Base-by-base conservation (phyloP, 2,329 filamentous ascomycete species). In the Coniella vitis region DNA sequence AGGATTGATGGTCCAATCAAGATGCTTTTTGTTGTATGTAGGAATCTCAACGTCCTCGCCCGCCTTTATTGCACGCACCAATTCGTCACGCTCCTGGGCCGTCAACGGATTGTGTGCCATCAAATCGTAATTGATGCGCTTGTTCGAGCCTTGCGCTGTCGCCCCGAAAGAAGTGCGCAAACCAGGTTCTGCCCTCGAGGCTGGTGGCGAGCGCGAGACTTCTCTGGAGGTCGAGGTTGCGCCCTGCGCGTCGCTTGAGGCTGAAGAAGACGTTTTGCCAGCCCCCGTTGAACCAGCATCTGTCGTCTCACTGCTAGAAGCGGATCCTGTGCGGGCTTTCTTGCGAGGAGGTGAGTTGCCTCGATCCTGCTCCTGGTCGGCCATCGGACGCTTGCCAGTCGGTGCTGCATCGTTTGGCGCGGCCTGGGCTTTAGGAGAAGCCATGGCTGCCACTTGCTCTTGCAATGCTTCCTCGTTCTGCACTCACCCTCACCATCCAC, bases 131-230 rank as follows among this genome's bases (percentile, higher is more conserved):
- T 41, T 4, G 14, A 20, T 29, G 16, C 9, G 19, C 32, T 8
- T 29, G 17, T 13, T 37, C 14, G 41, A 32, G 19, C 31, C 20
- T 38, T 47, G n/a, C 13, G 32, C 13, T 17, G 16, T 29, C 16
- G 36, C 21, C 10, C 47, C 53, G 34, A 55, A 48, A 22, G 53
- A 54, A 32, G 48, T 54, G n/a, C 52, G 49, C 19, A 54, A 22
- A 38, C 45, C 50, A 22, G 42, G n/a, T n/a, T n/a, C 56, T 19
- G 62, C 54, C n/a, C 59, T 60, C 10, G 45, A 63, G 22, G 36
- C 17, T 35, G 31, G 37, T n/a, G 52, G 54, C 17, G 53, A 37
- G 44, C 48, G 17, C 35, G 38, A 17, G 32, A 17, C 1, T 29
- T 10, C 16, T 1, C 22, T 12, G 17, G 25, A 20, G 17, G 38